Evolutionary conservation across 495 filamentous ascomycete species (phyloP).

Genomic region (Aspergillus homomorphus): DNA sequence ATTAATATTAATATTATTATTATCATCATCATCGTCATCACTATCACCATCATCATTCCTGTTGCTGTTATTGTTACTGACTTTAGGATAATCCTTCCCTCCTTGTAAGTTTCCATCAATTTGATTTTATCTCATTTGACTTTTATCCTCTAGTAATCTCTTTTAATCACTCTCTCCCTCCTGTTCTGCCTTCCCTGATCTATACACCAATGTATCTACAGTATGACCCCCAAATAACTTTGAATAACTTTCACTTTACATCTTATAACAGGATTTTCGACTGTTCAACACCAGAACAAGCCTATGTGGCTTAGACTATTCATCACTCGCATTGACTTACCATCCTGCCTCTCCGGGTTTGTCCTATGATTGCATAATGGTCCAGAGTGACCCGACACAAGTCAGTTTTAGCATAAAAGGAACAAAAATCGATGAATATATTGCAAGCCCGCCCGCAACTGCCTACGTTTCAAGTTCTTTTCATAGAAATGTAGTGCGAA

Average conservation of each 20-base stretch:
- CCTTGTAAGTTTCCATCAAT: no score
- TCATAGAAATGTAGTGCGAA: not conserved
- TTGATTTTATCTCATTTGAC: not conserved
- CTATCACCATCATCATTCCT: no score
- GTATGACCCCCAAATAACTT: not conserved
- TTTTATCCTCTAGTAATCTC: not conserved
- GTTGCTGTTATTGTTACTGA: no score
- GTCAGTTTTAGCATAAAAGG: not conserved
- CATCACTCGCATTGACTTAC: slow-evolving; percentile 1
- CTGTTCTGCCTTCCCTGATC: not conserved
- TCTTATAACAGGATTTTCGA: slow-evolving; percentile 19
- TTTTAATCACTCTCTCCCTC: not conserved
- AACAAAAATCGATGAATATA: not conserved
- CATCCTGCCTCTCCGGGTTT: not conserved
- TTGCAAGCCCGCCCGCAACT: not conserved
- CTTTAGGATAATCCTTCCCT: no score
- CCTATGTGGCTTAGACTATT: slow-evolving; percentile 11
- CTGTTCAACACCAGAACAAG: slow-evolving; percentile 6
- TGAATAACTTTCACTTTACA: slow-evolving; percentile 7
- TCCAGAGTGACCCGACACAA: not conserved
- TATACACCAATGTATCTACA: not conserved
- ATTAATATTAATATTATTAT: no score
- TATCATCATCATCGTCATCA: no score
- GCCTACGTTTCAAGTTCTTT: not conserved
- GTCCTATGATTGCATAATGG: not conserved